phyloP scores from a whole-genome alignment of 2,329 filamentous ascomycete species.

The Neofusicoccum sp. region DNA sequence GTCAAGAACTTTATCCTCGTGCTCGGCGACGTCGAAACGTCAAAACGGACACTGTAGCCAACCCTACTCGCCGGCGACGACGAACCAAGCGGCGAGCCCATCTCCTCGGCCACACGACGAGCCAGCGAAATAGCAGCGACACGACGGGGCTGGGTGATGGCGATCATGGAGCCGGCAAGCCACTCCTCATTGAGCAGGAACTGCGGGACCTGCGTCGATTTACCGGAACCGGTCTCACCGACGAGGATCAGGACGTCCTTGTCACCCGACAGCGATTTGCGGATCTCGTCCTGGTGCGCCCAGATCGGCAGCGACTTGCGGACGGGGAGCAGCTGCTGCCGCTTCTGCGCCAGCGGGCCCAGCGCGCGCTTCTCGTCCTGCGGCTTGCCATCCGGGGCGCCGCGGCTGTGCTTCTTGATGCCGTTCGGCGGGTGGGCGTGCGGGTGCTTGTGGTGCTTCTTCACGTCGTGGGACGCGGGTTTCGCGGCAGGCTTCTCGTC shows the following conservation, averaged over 20 bases:
- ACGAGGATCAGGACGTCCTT: constrained; percentile 79
- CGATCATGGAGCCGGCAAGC: constrained; percentile 77
- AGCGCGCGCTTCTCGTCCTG: background rate
- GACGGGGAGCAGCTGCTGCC: constrained; percentile 47
- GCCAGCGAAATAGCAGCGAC: constrained; percentile 92
- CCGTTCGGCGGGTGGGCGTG: background rate
- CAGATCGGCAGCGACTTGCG: constrained; percentile 79
- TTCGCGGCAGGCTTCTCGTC: constrained; percentile 1
- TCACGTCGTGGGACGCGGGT: background rate
- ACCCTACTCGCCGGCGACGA: constrained; percentile 64
- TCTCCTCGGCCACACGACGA: constrained; percentile 80
- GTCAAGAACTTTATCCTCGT: constrained; percentile 91
- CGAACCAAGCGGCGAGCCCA: constrained; percentile 63
- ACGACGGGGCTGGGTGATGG: constrained; percentile 89
- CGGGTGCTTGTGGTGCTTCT: background rate
- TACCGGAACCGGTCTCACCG: constrained; percentile 94
- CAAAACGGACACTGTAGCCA: constrained; percentile 93
- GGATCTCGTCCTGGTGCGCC: constrained; percentile 68
- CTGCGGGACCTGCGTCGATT: constrained; percentile 94
- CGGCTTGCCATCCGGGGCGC: background rate
- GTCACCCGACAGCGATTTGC: constrained; percentile 55
- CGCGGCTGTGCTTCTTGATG: background rate
- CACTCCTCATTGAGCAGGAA: constrained; percentile 78
- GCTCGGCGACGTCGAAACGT: constrained; percentile 77
- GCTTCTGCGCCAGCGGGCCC: constrained; percentile 40